Conservation (phyloP, 768 basidiomycete species). For the Collybiopsis confluens region DNA sequence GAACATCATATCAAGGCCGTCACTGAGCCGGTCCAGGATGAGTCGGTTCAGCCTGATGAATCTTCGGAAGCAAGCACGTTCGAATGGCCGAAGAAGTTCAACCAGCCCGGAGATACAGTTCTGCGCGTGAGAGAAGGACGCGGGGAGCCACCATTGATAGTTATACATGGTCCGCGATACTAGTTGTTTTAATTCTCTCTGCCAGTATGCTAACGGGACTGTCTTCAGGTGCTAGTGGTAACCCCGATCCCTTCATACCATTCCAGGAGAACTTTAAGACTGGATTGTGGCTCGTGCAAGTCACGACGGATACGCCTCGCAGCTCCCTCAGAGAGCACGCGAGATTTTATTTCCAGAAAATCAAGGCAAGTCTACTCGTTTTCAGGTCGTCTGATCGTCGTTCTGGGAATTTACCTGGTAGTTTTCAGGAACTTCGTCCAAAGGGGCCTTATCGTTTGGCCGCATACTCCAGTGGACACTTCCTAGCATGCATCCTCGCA, state of each 20-base stretch:
- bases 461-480: slow-evolving; percentile 6
- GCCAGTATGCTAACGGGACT: not conserved
- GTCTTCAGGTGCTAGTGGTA: not conserved
- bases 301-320: slow-evolving; percentile 10
- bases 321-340: not conserved
- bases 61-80: not conserved
- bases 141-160: slow-evolving; percentile 6
- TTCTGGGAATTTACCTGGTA: not conserved
- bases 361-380: slow-evolving; percentile 5
- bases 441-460: slow-evolving; percentile 13
- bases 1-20: no score
- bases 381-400: not conserved
- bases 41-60: no score
- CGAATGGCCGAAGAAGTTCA: not conserved
- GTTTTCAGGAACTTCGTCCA: slow-evolving; percentile 10
- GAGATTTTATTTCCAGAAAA: slow-evolving; percentile 10
- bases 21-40: no score
- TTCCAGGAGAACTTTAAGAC: slow-evolving; percentile 6
- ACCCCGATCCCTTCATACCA: not conserved
- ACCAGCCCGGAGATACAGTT: not conserved
- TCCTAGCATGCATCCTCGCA: slow-evolving; percentile 8
- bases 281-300: slow-evolving; percentile 12
- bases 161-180: not conserved
- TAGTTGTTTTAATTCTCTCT: no score
- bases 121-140: not conserved